Conservation (phyloP, 805 yeast genomes). For the Candida alai region DNA sequence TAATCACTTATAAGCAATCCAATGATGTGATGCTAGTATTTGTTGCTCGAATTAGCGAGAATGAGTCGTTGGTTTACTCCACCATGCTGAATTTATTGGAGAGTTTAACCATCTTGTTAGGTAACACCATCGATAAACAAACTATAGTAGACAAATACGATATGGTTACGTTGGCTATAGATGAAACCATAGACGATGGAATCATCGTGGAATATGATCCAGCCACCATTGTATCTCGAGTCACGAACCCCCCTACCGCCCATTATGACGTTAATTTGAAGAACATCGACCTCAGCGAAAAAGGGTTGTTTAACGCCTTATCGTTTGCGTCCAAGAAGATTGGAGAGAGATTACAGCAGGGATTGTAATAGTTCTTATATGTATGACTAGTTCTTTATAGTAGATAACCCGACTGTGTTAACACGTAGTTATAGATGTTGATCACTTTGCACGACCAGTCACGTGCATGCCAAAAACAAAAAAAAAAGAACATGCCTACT, state of each 20-base stretch:
- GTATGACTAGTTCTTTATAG: no score
- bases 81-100: constrained; percentile 76
- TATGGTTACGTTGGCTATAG: constrained; percentile 78
- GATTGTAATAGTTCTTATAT: constrained; percentile 23
- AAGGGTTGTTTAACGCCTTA: constrained; percentile 78
- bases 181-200: constrained; percentile 93
- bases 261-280: constrained; percentile 40
- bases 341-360: constrained; percentile 45
- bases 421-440: no score
- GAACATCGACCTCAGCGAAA: constrained; percentile 64
- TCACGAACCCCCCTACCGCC: constrained; percentile 70
- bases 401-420: no score
- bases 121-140: constrained; percentile 68
- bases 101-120: constrained; percentile 73
- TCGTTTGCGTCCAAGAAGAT: constrained; percentile 78
- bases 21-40: constrained; percentile 71
- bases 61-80: constrained; percentile 75
- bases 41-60: constrained; percentile 75
- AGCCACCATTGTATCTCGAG: constrained; percentile 81
- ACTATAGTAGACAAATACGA: constrained; percentile 81
- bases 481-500: background rate
- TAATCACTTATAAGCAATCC: constrained; percentile 82
- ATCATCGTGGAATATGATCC: constrained; percentile 88
- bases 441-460: background rate
- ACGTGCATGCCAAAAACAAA: background rate